Conservation (phyloP, 345 rosid species). For the Bretschneidera sinensis region DNA sequence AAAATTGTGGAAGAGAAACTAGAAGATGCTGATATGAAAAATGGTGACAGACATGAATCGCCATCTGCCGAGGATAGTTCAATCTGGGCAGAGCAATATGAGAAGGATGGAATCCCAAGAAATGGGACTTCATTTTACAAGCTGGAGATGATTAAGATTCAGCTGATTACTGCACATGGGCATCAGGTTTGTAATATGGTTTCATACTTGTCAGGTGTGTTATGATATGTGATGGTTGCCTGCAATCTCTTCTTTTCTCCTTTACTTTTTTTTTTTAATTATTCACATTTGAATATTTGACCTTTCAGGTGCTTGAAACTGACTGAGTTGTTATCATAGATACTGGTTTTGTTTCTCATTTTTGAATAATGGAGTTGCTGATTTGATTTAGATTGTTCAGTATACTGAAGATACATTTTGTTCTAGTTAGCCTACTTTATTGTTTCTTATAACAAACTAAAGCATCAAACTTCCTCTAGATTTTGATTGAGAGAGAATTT, state of each 20-base stretch:
- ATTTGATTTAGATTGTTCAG: too few species aligned
- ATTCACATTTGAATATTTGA: too few species aligned
- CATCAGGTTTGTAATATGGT: constrained; percentile 47
- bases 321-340: background rate
- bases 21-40: constrained; percentile 35
- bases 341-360: background rate
- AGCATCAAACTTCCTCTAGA: too few species aligned
- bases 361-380: too few species aligned
- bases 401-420: too few species aligned
- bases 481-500: too few species aligned
- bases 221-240: background rate
- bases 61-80: constrained; percentile 32
- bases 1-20: constrained; percentile 29
- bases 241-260: background rate
- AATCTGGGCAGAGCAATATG: constrained; percentile 28
- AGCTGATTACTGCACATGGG: constrained; percentile 74
- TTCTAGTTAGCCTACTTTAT: too few species aligned
- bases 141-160: constrained; percentile 75
- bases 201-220: constrained; percentile 1
- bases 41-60: constrained; percentile 32
- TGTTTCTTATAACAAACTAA: too few species aligned
- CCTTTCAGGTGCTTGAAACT: background rate
- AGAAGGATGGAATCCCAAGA: constrained; percentile 32
- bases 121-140: constrained; percentile 67
- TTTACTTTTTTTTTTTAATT: too few species aligned